These are phyloP conservation scores for Thalassiosira hispida DNA, from an alignment of 352 stramenopile species.

Conservation along the genomic window DNA sequence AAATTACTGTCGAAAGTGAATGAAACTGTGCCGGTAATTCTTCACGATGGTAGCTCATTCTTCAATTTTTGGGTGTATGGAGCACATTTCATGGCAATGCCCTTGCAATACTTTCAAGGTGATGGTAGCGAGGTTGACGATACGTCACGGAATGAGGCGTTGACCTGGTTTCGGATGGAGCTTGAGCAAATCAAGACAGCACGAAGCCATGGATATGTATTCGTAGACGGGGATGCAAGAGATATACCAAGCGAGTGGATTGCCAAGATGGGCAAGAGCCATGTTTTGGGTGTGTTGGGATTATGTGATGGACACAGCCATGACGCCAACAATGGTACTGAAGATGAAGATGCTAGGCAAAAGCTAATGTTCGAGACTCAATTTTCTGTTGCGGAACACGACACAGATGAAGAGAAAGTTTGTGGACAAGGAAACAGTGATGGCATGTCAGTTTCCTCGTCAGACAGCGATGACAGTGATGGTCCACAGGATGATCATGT, in stretches of 20 bases:
- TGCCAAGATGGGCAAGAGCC: conserved; percentile 68
- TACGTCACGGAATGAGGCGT: conserved; percentile 37
- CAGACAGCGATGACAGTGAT: conserved; percentile 62
- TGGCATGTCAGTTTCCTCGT: conserved; percentile 62
- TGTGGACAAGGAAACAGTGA: conserved; percentile 23
- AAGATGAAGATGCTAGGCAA: conserved; percentile 11
- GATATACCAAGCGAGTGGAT: conserved; percentile 56
- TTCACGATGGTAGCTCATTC: conserved; percentile 79
- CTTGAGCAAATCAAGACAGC: conserved; percentile 79
- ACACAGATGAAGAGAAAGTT: background rate
- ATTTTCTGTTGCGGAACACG: conserved; percentile 18
- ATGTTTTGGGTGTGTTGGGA: conserved; percentile 60
- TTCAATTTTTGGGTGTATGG: conserved; percentile 86
- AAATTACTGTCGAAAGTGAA: conserved; percentile 81
- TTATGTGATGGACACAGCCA: conserved; percentile 35
- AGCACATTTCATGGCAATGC: conserved; percentile 75
- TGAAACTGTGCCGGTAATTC: conserved; percentile 86
- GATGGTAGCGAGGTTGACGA: conserved; percentile 13
- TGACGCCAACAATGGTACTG: conserved; percentile 36
- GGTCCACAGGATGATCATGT: conserved; percentile 50
- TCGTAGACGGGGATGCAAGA: conserved; percentile 72
- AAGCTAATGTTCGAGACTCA: conserved; percentile 25
- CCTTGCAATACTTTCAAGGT: conserved; percentile 37
- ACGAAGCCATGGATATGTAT: conserved; percentile 72
- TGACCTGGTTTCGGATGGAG: conserved; percentile 73